Evolutionary conservation across 768 basidiomycete species (phyloP), one percentile per base, ranked within the genome.

Genomic region (Hericium rajendrae): DNA sequence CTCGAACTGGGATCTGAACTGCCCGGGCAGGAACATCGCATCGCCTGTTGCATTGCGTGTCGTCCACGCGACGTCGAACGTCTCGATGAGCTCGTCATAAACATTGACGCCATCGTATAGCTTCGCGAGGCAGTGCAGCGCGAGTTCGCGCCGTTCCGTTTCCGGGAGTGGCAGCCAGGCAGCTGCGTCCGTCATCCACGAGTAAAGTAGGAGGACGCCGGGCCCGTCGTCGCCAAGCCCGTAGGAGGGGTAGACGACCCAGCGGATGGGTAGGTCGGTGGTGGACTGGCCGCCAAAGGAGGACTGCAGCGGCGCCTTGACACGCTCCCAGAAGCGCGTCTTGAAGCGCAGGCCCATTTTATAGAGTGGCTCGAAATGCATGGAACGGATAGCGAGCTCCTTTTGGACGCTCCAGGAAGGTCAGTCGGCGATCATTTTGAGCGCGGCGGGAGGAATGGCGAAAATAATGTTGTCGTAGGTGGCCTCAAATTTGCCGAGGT

Each of bases 21-120:
- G 67, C 40, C 67, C 67, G 0, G 67, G 67, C 46, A 69, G 57
- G 57, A 67, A 68, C 66, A 67, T 69, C n/a, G 67, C 68, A 28
- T 66, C 67, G n/a, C 67, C 68, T 18, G 66, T 65, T 5, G 64
- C 60, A 40, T 56, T 61, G 20, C 59, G 56, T 26, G 60, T 57
- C 4, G 66, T 65, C 68, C 67, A 69, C 38, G 49, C 60, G 15
- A 63, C 59, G 38, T 66, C 67, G 11, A 60, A 59, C 3, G 64
- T 48, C 40, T 61, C 61, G 15, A 57, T 32, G 40, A 57, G 22
- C 12, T 38, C n/a, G 1, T 38, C 52, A 38, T 18, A 38, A 6
- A 53, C 39, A 18, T 55, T 40, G 54, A 24, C 62, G 16, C 20
- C 43, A 18, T 59, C 59, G 54, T 64, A 66, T 4, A 68, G 26